Conservation (phyloP, 805 yeast genomes). For the Tetrapisispora phaffii region DNA sequence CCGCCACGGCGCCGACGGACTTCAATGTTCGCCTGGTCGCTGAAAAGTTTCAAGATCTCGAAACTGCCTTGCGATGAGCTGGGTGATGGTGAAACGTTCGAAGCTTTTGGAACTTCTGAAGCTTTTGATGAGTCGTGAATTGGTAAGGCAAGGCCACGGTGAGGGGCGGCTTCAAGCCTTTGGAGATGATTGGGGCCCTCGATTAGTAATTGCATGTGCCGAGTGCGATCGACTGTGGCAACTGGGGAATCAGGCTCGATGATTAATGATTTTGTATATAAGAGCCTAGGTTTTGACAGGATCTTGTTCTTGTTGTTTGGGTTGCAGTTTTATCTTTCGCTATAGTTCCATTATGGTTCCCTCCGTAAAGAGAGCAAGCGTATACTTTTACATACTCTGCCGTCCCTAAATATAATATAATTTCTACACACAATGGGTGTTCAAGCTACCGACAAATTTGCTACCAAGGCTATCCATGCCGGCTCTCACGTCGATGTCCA, state of each 20-base stretch:
- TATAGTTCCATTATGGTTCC: too few species aligned
- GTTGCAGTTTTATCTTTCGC: neutral
- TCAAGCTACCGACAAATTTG: slow-evolving; percentile 38
- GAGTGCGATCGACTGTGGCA: neutral
- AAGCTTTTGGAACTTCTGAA: too few species aligned
- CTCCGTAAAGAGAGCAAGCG: neutral
- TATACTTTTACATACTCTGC: neutral
- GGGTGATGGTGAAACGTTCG: too few species aligned
- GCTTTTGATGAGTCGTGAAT: too few species aligned
- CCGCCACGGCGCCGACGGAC: too few species aligned
- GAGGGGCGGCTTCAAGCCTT: too few species aligned
- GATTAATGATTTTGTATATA: neutral
- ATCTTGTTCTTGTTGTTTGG: too few species aligned
- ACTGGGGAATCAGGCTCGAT: neutral
- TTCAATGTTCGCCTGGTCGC: too few species aligned
- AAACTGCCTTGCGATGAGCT: too few species aligned
- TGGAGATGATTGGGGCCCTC: neutral
- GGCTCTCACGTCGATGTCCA: slow-evolving; percentile 68
- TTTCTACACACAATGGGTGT: slow-evolving; percentile 1
- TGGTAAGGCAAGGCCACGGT: too few species aligned
- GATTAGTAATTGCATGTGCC: neutral
- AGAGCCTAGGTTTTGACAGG: neutral
- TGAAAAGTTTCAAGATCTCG: too few species aligned
- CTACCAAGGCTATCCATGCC: slow-evolving; percentile 76
- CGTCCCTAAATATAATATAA: too few species aligned